Evolutionary conservation across 75 land plant species (phyloP), one percentile per base, ranked within the genome.

Genomic region (Pinus tabuliformis): DNA sequence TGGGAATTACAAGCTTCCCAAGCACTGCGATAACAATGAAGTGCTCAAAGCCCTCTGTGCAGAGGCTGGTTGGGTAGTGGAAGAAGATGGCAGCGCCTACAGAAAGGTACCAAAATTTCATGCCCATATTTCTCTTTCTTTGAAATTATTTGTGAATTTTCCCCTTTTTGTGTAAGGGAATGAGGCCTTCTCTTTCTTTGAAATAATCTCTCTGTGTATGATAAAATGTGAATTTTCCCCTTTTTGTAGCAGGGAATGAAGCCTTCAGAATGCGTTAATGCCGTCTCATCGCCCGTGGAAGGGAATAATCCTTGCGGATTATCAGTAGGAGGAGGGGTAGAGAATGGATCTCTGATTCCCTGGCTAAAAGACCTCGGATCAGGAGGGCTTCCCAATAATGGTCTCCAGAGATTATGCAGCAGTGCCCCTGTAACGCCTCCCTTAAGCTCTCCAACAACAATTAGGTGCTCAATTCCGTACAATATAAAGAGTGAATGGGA

Each of bases 351-450:
- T 16, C 70, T 83, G 58, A 83, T 83, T 49, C 85, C 85, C 3
- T 81, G 85, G 79, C 58, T 83, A 11, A 83, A 83, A 62, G 79
- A 74, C 37, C 24, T 83, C 37, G 39, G 39, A 20, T n/a, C 14
- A 6, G 42, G n/a, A n/a, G 54, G 15, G 3, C 11, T 11, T 13
- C 20, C 18, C 62, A 60, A 12, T 12, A 26, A 15, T 62, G 37
- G 66, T 17, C 18, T 24, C 3, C 24, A 63, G 33, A 14, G 16
- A 15, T 86, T 81, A 24, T 3, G 73, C 20, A n/a, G 26, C 72
- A 91, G 97, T 68, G 96, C 93, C 0, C 98, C 98, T 11, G 91
- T 93, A 7, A 95, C 98, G 17, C 98, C 98, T 0, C 98, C 91
- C 2, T 73, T 90, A 11, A 81, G 87, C 37, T 93, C 98, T 3